phyloP scores from a whole-genome alignment of 1,284 basidiomycete species.

The Leccinum huronense region DNA sequence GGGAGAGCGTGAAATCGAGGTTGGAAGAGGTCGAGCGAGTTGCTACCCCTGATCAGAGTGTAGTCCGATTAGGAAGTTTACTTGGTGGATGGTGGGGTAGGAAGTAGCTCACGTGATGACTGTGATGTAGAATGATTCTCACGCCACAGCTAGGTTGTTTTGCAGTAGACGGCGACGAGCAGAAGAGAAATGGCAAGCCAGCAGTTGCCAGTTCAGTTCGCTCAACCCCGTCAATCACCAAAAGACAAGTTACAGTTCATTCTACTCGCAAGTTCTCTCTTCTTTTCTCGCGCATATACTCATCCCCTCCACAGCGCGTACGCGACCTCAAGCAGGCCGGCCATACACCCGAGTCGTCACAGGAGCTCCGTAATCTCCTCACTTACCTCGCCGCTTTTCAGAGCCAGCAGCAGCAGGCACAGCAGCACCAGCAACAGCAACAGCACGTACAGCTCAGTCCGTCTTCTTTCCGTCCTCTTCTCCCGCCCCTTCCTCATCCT shows the following conservation, averaged over 20 bases:
- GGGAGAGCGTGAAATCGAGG: conserved; percentile 28
- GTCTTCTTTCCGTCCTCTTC: conserved; percentile 13
- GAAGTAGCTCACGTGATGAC: conserved; percentile 25
- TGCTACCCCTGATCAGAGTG: conserved; percentile 41
- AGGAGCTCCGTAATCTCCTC: conserved; percentile 29
- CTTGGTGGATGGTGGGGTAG: conserved; percentile 60
- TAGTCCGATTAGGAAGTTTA: conserved; percentile 38
- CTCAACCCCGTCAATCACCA: conserved; percentile 19
- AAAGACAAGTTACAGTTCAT: conserved; percentile 31
- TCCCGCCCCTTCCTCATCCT: conserved; percentile 14
- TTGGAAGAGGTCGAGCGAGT: conserved; percentile 32
- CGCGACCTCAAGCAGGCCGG: conserved; percentile 35
- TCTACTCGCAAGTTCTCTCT: conserved; percentile 17
- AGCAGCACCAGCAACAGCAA: conserved; percentile 30
- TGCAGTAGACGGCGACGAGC: conserved; percentile 16
- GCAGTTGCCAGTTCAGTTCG: conserved; percentile 31
- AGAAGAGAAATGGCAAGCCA: conserved; percentile 29
- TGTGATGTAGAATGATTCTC: conserved; percentile 14
- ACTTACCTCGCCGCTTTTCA: conserved; percentile 28
- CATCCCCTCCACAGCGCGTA: conserved; percentile 22
- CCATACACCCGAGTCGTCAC: conserved; percentile 34
- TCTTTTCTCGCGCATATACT: not conserved
- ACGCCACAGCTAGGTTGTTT: conserved; percentile 26
- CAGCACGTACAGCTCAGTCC: conserved; percentile 33
- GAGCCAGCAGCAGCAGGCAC: conserved; percentile 32